Evolutionary conservation across 2,329 filamentous ascomycete genomes (phyloP), one percentile per base, ranked within the genome.

Genomic region (Hypoxylon sp.): DNA sequence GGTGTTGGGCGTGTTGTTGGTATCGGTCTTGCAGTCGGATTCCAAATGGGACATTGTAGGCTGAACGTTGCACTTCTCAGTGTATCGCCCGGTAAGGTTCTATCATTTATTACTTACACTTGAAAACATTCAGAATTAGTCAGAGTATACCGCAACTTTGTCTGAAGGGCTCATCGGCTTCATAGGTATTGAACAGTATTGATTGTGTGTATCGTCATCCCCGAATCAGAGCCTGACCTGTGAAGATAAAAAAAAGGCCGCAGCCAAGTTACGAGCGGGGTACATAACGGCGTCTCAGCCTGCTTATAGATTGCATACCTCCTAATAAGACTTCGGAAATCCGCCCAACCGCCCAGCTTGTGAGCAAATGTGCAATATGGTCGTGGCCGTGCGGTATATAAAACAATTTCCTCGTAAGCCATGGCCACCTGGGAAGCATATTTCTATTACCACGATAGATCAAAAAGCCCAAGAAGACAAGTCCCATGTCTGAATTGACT

Each of bases 271-370:
- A 51, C 3, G 21, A 21, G 49, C 30, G 49, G 49, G 49, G 49
- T 51, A 51, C n/a, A 30, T 17, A 50, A 7, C 34, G 30, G 49
- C 30, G 49, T 19, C 49, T 21, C 49, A 51, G 49, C 49, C 49
- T 51, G 49, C 49, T 51, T 51, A 11, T 6, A 51, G 17, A 10
- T 19, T 36, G 30, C 30, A 21, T 51, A 14, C 34, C 13, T 36
- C 34, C 13, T 36, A 36, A 23, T 36, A 6, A 51, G 30, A 5
- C 25, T 11, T 21, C 17, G 28, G 28, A 51, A 36, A 36, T 34
- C 13, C 17, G 30, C 30, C 49, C 17, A 23, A 9, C 46, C 14
- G n/a, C 34, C 34, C 34, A 14, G 34, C 34, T 14, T 36, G 34
- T 36, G 34, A 36, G 34, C 34, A 36, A 34, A 36, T 36, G 34